phyloP scores from a whole-genome alignment of 1,284 basidiomycete genomes.

The Retiboletus flavoniger region DNA sequence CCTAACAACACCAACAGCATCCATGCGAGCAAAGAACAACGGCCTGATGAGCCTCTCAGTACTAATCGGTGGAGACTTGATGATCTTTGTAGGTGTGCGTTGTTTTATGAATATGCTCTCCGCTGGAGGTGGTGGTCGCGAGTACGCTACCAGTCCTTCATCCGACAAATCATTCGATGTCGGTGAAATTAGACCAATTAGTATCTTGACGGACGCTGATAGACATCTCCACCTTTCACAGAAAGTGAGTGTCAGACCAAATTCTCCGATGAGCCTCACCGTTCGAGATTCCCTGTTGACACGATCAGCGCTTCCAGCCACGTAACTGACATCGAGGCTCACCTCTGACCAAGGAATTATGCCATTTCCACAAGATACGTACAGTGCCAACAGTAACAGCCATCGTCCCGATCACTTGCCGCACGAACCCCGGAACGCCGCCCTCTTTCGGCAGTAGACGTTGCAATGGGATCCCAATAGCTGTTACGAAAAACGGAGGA shows the following conservation, averaged over 20 bases:
- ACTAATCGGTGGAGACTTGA: not conserved
- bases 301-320: not conserved
- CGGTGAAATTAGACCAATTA: slow-evolving; percentile 31
- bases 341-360: slow-evolving; percentile 44
- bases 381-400: not conserved
- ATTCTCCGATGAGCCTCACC: not conserved
- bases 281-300: slow-evolving; percentile 4
- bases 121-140: slow-evolving; percentile 36
- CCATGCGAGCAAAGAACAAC: slow-evolving; percentile 5
- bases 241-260: not conserved
- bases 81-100: not conserved
- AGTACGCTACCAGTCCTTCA: slow-evolving; percentile 33
- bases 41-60: not conserved
- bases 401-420: not conserved
- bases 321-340: slow-evolving; percentile 14
- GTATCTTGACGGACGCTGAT: slow-evolving; percentile 38
- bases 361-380: slow-evolving; percentile 42
- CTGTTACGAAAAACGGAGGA: not conserved
- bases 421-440: not conserved
- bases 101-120: slow-evolving; percentile 40
- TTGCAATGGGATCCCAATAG: not conserved
- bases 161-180: slow-evolving; percentile 10
- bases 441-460: not conserved
- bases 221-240: slow-evolving; percentile 35
- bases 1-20: not conserved